phyloP scores from a whole-genome alignment of 139 green algal genomes.

The Chlorokybus atmophyticus region DNA sequence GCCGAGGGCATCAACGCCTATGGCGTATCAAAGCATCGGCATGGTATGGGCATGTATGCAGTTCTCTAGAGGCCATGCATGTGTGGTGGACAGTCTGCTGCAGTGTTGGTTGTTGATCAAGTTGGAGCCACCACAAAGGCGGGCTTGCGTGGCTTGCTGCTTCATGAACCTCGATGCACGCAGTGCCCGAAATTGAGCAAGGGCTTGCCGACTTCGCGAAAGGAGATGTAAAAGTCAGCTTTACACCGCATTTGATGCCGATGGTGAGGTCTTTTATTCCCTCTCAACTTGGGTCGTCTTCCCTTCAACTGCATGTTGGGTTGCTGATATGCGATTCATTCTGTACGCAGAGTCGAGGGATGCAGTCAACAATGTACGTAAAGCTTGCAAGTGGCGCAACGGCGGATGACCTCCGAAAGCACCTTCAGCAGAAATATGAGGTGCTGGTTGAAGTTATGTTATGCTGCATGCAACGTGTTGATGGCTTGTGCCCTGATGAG shows the following conservation, averaged over 20 bases:
- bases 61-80: too few relatives aligned
- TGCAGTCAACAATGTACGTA: conserved; percentile 92
- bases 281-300: not conserved
- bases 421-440: conserved; percentile 9
- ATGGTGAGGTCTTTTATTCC: conserved; percentile 40
- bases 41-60: conserved; percentile 11
- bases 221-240: conserved; percentile 50
- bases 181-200: conserved; percentile 95
- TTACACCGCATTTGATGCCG: conserved; percentile 95
- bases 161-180: conserved; percentile 39
- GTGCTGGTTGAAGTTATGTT: too few relatives aligned
- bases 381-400: conserved; percentile 52
- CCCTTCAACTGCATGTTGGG: not conserved
- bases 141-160: too few relatives aligned
- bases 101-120: too few relatives aligned
- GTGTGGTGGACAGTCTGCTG: too few relatives aligned
- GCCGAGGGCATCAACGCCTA: conserved; percentile 69
- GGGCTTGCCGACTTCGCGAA: conserved; percentile 66
- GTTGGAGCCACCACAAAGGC: too few relatives aligned
- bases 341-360: conserved; percentile 52
- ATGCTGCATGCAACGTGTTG: too few relatives aligned
- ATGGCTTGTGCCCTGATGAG: too few relatives aligned
- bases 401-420: conserved; percentile 50
- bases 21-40: conserved; percentile 49
- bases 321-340: not conserved